Conservation (phyloP, 2,329 filamentous ascomycete species). For the Penicillium sp. region DNA sequence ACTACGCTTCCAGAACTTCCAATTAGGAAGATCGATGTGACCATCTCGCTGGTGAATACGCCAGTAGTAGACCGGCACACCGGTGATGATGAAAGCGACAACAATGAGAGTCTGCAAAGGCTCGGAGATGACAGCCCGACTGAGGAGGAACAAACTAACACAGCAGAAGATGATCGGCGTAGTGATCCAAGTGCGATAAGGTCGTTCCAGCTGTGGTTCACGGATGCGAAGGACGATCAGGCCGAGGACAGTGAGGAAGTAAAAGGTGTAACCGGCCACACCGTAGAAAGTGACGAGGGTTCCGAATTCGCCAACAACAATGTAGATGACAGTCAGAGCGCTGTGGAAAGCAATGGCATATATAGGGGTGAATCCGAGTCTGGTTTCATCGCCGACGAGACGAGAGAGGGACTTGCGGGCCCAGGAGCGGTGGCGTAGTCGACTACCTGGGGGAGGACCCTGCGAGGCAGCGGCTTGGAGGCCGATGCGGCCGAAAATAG, state of each 20-base stretch:
- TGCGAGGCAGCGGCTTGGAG: constrained; percentile 46
- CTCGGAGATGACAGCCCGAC: constrained; percentile 82
- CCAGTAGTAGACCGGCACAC: constrained; percentile 86
- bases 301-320: constrained; percentile 81
- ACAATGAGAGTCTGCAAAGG: constrained; percentile 87
- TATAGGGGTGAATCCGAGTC: constrained; percentile 89
- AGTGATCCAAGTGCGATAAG: constrained; percentile 93
- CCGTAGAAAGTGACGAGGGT: constrained; percentile 96
- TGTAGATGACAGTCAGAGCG: constrained; percentile 68
- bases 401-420: constrained; percentile 56
- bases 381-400: constrained; percentile 71
- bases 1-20: constrained; percentile 45
- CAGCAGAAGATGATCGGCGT: constrained; percentile 99
- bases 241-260: constrained; percentile 91
- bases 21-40: constrained; percentile 31
- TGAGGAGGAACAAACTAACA: constrained; percentile 87
- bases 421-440: constrained; percentile 50
- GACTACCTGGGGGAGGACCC: constrained; percentile 27
- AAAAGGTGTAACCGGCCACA: constrained; percentile 94
- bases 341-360: constrained; percentile 83
- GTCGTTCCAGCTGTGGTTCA: constrained; percentile 82
- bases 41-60: constrained; percentile 65
- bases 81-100: constrained; percentile 74
- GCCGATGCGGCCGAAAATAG: constrained; percentile 77
- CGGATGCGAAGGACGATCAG: constrained; percentile 83